Percentiles rank a stretch among this genome's conserved stretches.
Evolutionary conservation across 202 grass and related monocot species (phyloP).

Genomic region (Zizania palustris): DNA sequence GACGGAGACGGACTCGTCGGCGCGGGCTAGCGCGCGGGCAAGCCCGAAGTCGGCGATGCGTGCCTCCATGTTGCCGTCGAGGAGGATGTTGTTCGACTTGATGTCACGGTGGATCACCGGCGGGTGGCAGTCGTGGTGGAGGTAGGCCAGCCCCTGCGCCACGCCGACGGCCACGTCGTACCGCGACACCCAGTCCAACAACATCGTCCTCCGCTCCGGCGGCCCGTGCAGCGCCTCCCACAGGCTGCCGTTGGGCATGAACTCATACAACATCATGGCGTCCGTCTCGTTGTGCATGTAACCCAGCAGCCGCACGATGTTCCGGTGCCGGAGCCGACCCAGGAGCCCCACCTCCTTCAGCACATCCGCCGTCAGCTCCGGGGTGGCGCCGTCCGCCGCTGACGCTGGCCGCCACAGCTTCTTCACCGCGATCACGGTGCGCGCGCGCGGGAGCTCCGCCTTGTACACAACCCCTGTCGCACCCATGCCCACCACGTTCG

Average conservation of each 20-base stretch:
- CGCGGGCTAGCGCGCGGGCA: constrained; percentile 50
- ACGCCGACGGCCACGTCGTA: constrained; percentile 81
- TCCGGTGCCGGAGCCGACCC: constrained; percentile 69
- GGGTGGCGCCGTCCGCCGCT: constrained; percentile 21
- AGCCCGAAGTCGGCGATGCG: constrained; percentile 88
- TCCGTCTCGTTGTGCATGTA: constrained; percentile 74
- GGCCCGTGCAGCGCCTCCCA: constrained; percentile 83
- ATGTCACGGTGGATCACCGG: constrained; percentile 85
- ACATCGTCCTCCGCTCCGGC: constrained; percentile 34
- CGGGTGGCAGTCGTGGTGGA: constrained; percentile 92
- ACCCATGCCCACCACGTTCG: constrained; percentile 93
- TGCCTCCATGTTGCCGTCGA: constrained; percentile 74
- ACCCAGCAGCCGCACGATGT: constrained; percentile 73
- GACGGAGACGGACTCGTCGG: constrained; percentile 71
- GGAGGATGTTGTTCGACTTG: constrained; percentile 87
- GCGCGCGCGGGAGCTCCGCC: constrained; percentile 62
- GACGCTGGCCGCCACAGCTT: constrained; percentile 72
- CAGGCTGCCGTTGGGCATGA: constrained; percentile 93
- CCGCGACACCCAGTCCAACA: constrained; percentile 72
- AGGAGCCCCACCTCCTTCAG: constrained; percentile 73
- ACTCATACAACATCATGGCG: constrained; percentile 95
- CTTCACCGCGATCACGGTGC: constrained; percentile 81
- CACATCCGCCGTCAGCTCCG: constrained; percentile 48
- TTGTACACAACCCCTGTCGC: constrained; percentile 85
- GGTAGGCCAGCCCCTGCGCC: constrained; percentile 78